These are phyloP conservation scores for Metarhizium brunneum DNA, from an alignment of 2,329 filamentous ascomycete genomes.

Conservation along the genomic window DNA sequence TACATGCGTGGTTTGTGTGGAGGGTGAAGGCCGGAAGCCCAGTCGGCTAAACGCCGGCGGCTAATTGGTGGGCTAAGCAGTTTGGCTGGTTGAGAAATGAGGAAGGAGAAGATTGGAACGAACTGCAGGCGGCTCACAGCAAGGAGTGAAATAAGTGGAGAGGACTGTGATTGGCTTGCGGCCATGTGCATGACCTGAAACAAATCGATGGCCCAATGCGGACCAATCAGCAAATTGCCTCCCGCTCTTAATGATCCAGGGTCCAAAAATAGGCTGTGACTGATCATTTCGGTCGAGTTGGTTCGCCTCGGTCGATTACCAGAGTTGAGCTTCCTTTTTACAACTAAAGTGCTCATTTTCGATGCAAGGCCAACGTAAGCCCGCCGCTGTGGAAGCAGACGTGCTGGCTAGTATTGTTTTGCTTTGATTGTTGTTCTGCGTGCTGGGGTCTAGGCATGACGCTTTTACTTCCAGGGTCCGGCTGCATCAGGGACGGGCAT, in stretches of 20 bases:
- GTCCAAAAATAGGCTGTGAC: conserved; percentile 12
- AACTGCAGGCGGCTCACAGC: no score
- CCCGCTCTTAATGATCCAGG: neutral
- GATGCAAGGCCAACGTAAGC: no score
- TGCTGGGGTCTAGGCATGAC: no score
- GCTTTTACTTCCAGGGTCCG: no score
- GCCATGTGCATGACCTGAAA: conserved; percentile 14
- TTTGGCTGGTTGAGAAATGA: neutral
- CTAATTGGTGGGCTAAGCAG: neutral
- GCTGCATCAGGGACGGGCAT: no score
- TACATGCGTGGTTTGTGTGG: neutral
- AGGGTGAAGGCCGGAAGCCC: neutral
- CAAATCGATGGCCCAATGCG: conserved; percentile 4
- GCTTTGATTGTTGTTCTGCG: no score
- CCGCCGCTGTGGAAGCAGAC: no score
- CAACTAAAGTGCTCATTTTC: no score
- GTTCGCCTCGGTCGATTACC: neutral
- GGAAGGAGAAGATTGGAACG: no score
- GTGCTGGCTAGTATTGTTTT: no score
- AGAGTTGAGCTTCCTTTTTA: no score
- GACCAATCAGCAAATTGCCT: conserved; percentile 9
- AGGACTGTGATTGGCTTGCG: conserved; percentile 8
- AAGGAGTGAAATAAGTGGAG: neutral
- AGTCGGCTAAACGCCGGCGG: conserved; percentile 4
- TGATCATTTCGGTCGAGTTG: neutral